A percentile compares a stretch with the other conserved stretches of the same genome.
phyloP scores from a whole-genome alignment of 1,284 basidiomycete species.

The Fistulinella cinereoalba region DNA sequence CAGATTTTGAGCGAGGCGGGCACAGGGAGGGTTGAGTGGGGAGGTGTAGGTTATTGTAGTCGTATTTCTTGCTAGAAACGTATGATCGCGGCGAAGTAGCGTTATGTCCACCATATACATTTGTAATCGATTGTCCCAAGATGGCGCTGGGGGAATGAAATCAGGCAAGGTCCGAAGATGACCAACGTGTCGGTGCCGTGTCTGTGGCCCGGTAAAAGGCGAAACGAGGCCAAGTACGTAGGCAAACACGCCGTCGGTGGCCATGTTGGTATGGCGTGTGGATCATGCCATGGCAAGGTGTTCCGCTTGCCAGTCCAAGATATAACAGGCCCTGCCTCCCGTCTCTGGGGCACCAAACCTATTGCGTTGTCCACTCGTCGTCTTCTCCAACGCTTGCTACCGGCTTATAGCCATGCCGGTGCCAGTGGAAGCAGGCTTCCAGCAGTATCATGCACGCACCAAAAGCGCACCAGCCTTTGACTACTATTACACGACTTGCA shows the following conservation, averaged over 20 bases:
- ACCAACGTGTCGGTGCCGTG: slow-evolving; percentile 32
- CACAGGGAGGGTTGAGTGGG: slow-evolving; percentile 3
- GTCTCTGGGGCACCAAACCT: slow-evolving; percentile 19
- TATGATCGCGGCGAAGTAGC: slow-evolving; percentile 15
- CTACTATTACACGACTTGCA: slow-evolving; percentile 13
- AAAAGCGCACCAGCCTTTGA: slow-evolving; percentile 19
- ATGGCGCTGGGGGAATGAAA: slow-evolving; percentile 12
- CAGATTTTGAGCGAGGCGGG: neutral
- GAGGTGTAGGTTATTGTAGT: slow-evolving; percentile 3
- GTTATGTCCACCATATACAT: slow-evolving; percentile 6
- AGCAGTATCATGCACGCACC: slow-evolving; percentile 28
- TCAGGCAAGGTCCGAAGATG: slow-evolving; percentile 5
- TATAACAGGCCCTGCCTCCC: slow-evolving; percentile 24
- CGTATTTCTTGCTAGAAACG: slow-evolving; percentile 9
- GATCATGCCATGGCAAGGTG: slow-evolving; percentile 34
- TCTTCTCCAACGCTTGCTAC: neutral
- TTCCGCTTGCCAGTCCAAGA: slow-evolving; percentile 25
- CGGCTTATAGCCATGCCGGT: slow-evolving; percentile 6
- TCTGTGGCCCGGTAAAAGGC: slow-evolving; percentile 6
- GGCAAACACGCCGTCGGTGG: slow-evolving; percentile 21
- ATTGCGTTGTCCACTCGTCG: too few species aligned
- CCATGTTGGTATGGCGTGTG: slow-evolving; percentile 29
- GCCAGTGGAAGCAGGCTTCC: slow-evolving; percentile 33
- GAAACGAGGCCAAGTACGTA: slow-evolving; percentile 33
- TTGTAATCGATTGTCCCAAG: slow-evolving; percentile 8